These are phyloP conservation scores for Aristolochia californica DNA, from an alignment of 164 flowering plant species.

Conservation along the genomic window DNA sequence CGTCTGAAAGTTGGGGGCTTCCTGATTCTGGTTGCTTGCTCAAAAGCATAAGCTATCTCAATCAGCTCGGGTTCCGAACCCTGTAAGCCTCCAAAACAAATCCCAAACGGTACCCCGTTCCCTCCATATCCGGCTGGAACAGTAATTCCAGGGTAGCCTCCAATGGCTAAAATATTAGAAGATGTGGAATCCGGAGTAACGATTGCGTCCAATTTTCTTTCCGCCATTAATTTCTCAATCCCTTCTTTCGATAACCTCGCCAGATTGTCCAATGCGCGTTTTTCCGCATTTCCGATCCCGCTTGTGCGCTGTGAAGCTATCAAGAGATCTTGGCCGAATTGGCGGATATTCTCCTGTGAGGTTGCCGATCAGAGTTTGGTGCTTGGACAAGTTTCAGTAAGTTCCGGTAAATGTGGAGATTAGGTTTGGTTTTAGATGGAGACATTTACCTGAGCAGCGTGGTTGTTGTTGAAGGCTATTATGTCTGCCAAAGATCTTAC, in stretches of 20 bases:
- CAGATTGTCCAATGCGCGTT: conserved; percentile 16
- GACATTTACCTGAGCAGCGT: conserved; percentile 25
- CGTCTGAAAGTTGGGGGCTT: conserved; percentile 27
- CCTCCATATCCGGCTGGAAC: conserved; percentile 44
- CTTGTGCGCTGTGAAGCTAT: conserved; percentile 20
- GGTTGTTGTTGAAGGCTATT: conserved; percentile 43
- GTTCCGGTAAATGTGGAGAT: too few species aligned
- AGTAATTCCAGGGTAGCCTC: conserved; percentile 42
- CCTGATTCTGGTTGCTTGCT: conserved; percentile 40
- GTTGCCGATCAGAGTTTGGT: not conserved
- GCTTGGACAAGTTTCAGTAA: too few species aligned
- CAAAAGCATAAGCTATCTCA: conserved; percentile 44
- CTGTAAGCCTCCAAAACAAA: conserved; percentile 37
- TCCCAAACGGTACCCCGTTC: conserved; percentile 38
- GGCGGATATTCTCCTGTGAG: conserved; percentile 25
- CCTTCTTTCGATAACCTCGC: conserved; percentile 17
- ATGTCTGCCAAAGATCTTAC: conserved; percentile 43
- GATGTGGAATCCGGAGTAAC: conserved; percentile 15
- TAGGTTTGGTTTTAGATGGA: not conserved
- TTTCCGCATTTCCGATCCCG: conserved; percentile 19
- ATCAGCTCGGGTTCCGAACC: conserved; percentile 39
- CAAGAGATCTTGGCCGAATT: conserved; percentile 19
- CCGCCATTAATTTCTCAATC: conserved; percentile 31
- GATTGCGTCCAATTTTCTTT: conserved; percentile 36
- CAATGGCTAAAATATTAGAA: conserved; percentile 26